Conservation (phyloP, 2,329 filamentous ascomycete species). For the Ascochyta lentis region DNA sequence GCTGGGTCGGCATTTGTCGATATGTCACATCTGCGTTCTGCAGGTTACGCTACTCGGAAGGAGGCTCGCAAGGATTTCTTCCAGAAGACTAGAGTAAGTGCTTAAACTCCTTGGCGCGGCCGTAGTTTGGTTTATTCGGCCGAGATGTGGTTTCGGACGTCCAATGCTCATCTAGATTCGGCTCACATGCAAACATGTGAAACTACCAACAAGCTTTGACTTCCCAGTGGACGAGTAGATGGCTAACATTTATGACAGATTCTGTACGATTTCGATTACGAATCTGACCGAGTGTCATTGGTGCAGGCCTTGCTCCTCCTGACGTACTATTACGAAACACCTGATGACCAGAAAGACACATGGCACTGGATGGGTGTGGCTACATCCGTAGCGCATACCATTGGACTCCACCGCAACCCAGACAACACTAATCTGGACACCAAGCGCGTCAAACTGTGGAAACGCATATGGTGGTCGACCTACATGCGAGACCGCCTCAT, state of each 20-base stretch:
- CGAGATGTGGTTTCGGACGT: conserved; percentile 13
- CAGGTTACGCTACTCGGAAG: conserved; percentile 79
- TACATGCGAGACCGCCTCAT: conserved; percentile 95
- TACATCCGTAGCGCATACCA: conserved; percentile 89
- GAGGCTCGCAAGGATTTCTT: conserved; percentile 88
- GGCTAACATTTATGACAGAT: conserved; percentile 58
- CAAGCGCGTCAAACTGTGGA: conserved; percentile 83
- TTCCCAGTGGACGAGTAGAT: neutral
- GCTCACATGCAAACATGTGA: conserved; percentile 22
- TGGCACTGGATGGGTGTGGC: conserved; percentile 99
- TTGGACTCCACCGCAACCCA: conserved; percentile 88
- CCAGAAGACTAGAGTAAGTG: conserved; percentile 79
- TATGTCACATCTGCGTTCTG: conserved; percentile 74
- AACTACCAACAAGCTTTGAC: neutral
- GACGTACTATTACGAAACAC: conserved; percentile 98
- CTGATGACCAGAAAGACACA: conserved; percentile 95
- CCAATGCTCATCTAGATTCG: conserved; percentile 1
- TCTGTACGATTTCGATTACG: conserved; percentile 94
- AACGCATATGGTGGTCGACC: conserved; percentile 97
- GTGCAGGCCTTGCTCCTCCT: conserved; percentile 89
- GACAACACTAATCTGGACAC: conserved; percentile 76
- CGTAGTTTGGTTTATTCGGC: conserved; percentile 16
- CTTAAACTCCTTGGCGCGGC: conserved; percentile 12
- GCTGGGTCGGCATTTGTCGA: conserved; percentile 88
- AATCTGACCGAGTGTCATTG: conserved; percentile 84